Evolutionary conservation across 2,329 filamentous ascomycete species (phyloP), one percentile per base, ranked within the genome.

Genomic region (Diplodia seriata): DNA sequence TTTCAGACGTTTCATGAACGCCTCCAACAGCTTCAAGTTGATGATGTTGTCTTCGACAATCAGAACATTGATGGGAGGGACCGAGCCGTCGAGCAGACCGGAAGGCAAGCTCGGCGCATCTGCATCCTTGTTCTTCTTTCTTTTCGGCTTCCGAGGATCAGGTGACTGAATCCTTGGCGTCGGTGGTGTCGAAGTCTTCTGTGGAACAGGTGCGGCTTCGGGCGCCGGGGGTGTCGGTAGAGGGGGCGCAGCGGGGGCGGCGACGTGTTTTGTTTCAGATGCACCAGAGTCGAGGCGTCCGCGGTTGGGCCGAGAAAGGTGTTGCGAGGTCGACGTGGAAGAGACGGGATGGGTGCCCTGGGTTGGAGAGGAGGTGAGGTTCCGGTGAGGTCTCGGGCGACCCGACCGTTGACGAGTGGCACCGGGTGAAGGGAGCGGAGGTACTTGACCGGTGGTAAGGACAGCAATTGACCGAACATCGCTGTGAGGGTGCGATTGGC

Each of bases 11-110:
- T 97, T 97, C 85, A 98, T 94, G 75, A 99, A 97, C 1, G 94
- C 93, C 76, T 97, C 94, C 43, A 99, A 84, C 11, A 99, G 88
- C 75, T 93, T 92, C 72, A 98, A 83, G 76, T 98, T 99, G 85
- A 99, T 98, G 71, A 95, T 93, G 79, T 99, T 99, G 81, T 99
- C 95, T 82, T 99, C 95, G 15, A 99, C 95, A 69, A 99, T 97
- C 53, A 99, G 85, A 8, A 98, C 94, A 73, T 97, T 98, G 81
- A 99, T 98, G 1, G 95, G 94, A 8, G 95, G 95, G 0, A 98
- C 93, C 1, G 89, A 89, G 66, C 90, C 90, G 72, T 94, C 93
- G 33, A 97, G 85, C 40, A 78, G 72, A 36, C 87, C 89, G 4
- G 89, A 84, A 31, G 86, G 85, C 69, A 90, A 75, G 43, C 76